A percentile compares a stretch with the other conserved stretches of the same genome.
These are phyloP conservation scores for Calonectria pauciramosa DNA, from an alignment of 2,329 filamentous ascomycete species.

Conservation along the genomic window DNA sequence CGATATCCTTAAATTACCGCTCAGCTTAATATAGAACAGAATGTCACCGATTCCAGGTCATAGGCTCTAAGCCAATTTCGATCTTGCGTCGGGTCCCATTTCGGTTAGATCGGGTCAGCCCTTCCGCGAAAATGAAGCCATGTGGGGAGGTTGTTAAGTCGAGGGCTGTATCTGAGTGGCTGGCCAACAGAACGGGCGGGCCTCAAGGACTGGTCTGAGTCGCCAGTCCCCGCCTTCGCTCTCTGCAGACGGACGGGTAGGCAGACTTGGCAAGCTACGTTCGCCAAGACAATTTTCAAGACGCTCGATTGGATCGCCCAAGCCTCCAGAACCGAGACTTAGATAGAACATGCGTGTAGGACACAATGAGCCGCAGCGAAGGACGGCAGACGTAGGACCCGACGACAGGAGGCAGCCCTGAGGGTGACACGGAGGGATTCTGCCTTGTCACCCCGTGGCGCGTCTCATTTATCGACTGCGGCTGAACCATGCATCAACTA, in stretches of 20 bases:
- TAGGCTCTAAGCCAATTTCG: not conserved
- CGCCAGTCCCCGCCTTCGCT: not conserved
- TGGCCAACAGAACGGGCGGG: not conserved
- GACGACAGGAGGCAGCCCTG: not conserved
- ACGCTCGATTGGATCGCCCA: not conserved
- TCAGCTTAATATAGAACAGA: not conserved
- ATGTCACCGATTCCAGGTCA: not conserved
- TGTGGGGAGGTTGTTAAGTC: not conserved
- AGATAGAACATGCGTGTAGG: not conserved
- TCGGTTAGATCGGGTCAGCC: not conserved
- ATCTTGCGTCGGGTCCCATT: not conserved
- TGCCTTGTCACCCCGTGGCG: slow-evolving; percentile 1
- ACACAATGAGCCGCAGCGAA: not conserved
- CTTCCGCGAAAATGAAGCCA: not conserved
- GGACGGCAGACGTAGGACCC: not conserved
- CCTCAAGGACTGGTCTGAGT: not conserved
- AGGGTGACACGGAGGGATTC: not conserved
- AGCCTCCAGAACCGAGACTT: not conserved
- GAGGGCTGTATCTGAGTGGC: not conserved
- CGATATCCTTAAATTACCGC: not conserved
- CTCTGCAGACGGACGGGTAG: not conserved
- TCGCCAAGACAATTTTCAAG: not conserved
- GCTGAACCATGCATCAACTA: slow-evolving; percentile 8
- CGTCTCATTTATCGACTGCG: slow-evolving; percentile 9
- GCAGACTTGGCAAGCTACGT: slow-evolving; percentile 6